A percentile compares a stretch with the other conserved stretches of the same genome.
phyloP scores from a whole-genome alignment of 2,329 filamentous ascomycete genomes.

The Apiospora rasikravindrae region DNA sequence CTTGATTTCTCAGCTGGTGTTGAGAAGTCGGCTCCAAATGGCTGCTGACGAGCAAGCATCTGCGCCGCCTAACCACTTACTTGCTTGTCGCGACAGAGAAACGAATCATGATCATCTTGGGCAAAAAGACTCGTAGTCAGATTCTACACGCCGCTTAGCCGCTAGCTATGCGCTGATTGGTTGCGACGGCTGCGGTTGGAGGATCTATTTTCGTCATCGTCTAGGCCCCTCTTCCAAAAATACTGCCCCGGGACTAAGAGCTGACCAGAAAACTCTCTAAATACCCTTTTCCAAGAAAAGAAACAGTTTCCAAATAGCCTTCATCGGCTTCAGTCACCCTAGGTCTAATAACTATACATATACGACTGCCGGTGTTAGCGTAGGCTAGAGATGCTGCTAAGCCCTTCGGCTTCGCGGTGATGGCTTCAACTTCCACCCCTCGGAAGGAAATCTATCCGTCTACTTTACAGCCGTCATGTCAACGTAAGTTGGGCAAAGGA shows the following conservation, averaged over 20 bases:
- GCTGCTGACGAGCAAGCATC: conserved; percentile 9
- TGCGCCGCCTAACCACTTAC: not conserved
- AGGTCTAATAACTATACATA: not conserved
- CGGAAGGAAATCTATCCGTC: not conserved
- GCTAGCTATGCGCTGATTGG: not conserved
- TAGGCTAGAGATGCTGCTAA: not conserved
- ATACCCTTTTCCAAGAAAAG: not conserved
- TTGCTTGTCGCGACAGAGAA: not conserved
- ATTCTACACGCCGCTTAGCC: not conserved
- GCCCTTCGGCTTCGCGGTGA: not conserved
- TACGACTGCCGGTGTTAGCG: conserved; percentile 2
- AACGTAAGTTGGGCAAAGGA: not conserved
- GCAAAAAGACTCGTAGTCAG: not conserved
- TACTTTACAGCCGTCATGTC: not conserved
- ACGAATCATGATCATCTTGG: not conserved
- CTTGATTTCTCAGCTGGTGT: not conserved
- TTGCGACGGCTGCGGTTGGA: not conserved
- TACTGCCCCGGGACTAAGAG: not conserved
- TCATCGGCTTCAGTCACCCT: not conserved
- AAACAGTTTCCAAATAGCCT: not conserved
- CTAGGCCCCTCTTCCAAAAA: not conserved
- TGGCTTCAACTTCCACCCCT: not conserved
- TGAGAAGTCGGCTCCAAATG: not conserved
- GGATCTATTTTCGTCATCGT: not conserved
- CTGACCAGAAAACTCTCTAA: not conserved